These are phyloP conservation scores for Cymbopogon citratus DNA, from an alignment of 176 grass and related monocot species.

Conservation along the genomic window DNA sequence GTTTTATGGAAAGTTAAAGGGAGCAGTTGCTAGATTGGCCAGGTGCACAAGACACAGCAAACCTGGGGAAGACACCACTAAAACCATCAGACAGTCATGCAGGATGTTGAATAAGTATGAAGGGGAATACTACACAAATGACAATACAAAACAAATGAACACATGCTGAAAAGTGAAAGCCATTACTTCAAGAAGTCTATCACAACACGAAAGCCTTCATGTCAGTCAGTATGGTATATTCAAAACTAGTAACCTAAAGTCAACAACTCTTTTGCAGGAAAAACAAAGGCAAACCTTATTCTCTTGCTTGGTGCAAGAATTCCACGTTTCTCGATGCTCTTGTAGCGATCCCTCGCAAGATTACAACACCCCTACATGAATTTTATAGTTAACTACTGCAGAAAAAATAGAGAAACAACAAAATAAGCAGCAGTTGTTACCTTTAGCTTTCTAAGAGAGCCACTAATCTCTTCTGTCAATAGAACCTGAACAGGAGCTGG, in stretches of 20 bases:
- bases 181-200: background rate
- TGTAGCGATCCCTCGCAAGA: conserved; percentile 50
- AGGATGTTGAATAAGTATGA: background rate
- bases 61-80: background rate
- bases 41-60: background rate
- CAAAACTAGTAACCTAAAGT: background rate
- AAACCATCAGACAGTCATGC: background rate
- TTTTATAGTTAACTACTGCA: conserved; percentile 7
- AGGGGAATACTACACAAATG: background rate
- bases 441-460: conserved; percentile 94
- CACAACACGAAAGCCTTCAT: background rate
- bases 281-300: conserved; percentile 32
- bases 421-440: conserved; percentile 20
- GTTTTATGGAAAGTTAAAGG: background rate
- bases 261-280: background rate
- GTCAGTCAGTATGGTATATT: background rate
- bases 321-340: conserved; percentile 60
- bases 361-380: conserved; percentile 38
- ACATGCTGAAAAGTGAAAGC: background rate
- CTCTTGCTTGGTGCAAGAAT: conserved; percentile 48
- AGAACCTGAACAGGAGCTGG: conserved; percentile 91
- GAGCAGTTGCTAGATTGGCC: background rate
- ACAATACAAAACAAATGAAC: background rate
- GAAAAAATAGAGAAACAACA: background rate
- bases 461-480: conserved; percentile 94